A percentile compares a stretch with the other conserved stretches of the same genome.
phyloP scores from a whole-genome alignment of 225 moss, liverwort and hornwort genomes.

The Pleurozium schreberi region DNA sequence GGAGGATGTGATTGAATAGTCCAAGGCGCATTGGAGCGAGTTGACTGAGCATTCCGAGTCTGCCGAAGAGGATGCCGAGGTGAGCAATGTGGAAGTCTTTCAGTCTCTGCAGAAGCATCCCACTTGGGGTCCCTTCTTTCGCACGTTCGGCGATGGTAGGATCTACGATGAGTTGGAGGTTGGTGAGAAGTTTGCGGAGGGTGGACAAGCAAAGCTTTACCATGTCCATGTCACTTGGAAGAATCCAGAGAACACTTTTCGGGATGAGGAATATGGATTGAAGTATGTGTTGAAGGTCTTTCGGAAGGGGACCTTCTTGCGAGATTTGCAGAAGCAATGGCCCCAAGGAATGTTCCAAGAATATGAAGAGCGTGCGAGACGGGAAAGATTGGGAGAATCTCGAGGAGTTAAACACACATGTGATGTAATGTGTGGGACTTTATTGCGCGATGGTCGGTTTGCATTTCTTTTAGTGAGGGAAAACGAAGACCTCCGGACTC shows the following conservation, averaged over 20 bases:
- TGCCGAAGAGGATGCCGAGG: background rate
- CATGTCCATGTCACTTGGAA: background rate
- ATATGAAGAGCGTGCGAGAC: fast-evolving
- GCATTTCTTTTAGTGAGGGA: background rate
- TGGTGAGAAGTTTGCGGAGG: background rate
- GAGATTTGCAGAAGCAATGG: background rate
- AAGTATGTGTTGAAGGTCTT: background rate
- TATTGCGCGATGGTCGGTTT: background rate
- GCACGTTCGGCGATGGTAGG: background rate
- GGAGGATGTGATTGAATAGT: background rate
- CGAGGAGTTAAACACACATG: fast-evolving
- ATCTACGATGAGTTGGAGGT: background rate
- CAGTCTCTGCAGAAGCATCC: background rate
- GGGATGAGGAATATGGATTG: fast-evolving
- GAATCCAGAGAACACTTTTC: fast-evolving
- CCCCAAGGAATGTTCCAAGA: fast-evolving
- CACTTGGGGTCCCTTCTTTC: background rate
- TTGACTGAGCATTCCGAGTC: too few relatives aligned
- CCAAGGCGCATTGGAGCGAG: background rate
- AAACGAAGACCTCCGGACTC: background rate
- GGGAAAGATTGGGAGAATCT: fast-evolving
- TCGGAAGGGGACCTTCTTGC: background rate
- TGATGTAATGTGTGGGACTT: fast-evolving
- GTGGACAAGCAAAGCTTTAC: background rate
- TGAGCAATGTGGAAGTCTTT: background rate